Evolutionary conservation across 1,284 basidiomycete species (phyloP), one percentile per base, ranked within the genome.

Genomic region (Ganoderma lingzhi): DNA sequence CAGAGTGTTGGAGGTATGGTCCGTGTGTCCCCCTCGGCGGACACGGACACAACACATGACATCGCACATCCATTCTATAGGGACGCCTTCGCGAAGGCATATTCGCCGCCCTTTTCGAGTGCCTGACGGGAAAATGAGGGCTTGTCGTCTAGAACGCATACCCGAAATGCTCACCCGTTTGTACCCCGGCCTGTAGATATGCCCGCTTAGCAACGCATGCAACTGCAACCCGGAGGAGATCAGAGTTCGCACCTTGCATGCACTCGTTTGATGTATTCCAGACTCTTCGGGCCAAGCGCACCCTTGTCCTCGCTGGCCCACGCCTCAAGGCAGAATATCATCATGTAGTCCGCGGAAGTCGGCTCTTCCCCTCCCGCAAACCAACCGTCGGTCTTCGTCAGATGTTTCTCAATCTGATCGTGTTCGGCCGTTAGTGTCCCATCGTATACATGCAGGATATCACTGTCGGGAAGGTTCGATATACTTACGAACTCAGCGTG

Each of bases 291-390:
- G 3, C 80, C 80, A 6, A 80, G 64, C 17, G 45, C 32, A 17
- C 73, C 71, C 19, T 74, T 68, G 42, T 56, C 62, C 15, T 64
- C 48, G 17, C 32, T 23, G 4, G n/a, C 55, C 73, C 76, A 73
- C 10, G 70, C 66, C 66, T 83, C 82, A 39, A 82, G 71, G 23
- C 78, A 70, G 67, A 82, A 83, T 6, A 77, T 69, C 81, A 84
- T 83, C 77, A 81, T 79, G 73, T 77, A 83, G 70, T 84, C 83
- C 35, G 82, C 81, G 39, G 80, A 70, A 14, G 83, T 84, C 28
- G 82, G 82, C 61, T 78, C 76, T 15, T 76, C 73, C n/a, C 82
- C 82, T 14, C 81, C 82, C 9, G 82, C 82, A 55, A 84, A 78
- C 77, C 79, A 82, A 42, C 77, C 76, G 17, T 76, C 74, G 51